Evolutionary conservation across 139 green algal genomes (phyloP).

Genomic region (Picochlorum sp.): DNA sequence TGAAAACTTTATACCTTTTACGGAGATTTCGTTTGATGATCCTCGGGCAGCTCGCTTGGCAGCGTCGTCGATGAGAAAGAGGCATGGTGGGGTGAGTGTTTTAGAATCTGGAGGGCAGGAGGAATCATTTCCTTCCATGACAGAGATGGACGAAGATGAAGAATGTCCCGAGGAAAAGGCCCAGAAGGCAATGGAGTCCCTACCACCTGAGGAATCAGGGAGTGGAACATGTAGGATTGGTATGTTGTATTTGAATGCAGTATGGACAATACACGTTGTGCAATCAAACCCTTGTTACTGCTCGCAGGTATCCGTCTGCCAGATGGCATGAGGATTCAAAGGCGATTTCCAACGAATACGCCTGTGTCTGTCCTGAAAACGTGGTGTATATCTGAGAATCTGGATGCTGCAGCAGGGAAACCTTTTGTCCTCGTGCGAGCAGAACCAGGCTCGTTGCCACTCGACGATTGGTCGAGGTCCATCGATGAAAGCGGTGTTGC

Average conservation of each 20-base stretch:
- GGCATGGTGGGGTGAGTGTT: neutral
- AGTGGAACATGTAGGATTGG: conserved; percentile 30
- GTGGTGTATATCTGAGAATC: conserved; percentile 15
- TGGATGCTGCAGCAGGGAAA: conserved; percentile 25
- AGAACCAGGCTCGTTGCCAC: conserved; percentile 10
- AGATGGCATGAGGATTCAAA: conserved; percentile 44
- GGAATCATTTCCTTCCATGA: neutral
- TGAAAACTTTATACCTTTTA: conserved; percentile 75
- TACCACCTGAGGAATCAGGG: conserved; percentile 47
- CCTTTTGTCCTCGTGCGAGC: conserved; percentile 12
- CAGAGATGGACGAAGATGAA: neutral
- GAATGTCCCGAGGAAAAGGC: neutral
- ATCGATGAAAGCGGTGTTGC: conserved; percentile 12
- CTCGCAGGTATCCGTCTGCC: conserved; percentile 41
- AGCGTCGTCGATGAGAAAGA: conserved; percentile 21
- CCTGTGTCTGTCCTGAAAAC: conserved; percentile 34
- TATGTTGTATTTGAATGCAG: conserved; percentile 28
- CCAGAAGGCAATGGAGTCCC: conserved; percentile 24
- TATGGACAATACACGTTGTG: neutral
- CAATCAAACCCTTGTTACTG: neutral
- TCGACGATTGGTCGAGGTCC: conserved; percentile 14
- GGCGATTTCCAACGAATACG: conserved; percentile 42
- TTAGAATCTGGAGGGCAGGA: neutral
- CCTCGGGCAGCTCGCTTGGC: conserved; percentile 37
- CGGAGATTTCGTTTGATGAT: conserved; percentile 62